Evolutionary conservation across 768 basidiomycete species (phyloP).

Genomic region (Termitomyces eurrhizus): DNA sequence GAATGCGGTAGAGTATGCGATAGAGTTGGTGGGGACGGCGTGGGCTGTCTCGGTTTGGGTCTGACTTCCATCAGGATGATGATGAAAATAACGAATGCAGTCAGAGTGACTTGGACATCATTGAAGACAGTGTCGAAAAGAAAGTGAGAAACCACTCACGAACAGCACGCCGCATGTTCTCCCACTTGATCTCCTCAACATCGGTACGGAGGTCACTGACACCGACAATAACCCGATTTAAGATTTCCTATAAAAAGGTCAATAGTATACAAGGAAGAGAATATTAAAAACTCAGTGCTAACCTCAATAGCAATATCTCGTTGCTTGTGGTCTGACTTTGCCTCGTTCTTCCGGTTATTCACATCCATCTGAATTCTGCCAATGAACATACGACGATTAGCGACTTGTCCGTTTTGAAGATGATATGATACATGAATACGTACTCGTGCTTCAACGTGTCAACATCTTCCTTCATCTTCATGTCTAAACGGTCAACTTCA

Average conservation of each 20-base stretch:
- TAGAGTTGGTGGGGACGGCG: conserved; percentile 15
- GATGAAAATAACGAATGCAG: conserved; percentile 64
- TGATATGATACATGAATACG: conserved; percentile 24
- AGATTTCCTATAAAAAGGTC: conserved; percentile 48
- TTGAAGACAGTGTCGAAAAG: conserved; percentile 2
- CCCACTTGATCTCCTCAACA: conserved; percentile 86
- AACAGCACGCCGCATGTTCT: conserved; percentile 83
- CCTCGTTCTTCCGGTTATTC: conserved; percentile 90
- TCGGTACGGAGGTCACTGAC: conserved; percentile 76
- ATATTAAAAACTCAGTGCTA: conserved; percentile 10
- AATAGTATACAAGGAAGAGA: neutral
- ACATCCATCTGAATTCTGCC: conserved; percentile 93
- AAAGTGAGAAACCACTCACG: conserved; percentile 38
- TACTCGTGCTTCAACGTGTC: conserved; percentile 90
- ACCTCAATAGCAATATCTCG: conserved; percentile 87
- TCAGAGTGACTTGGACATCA: conserved; percentile 47
- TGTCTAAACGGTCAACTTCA: conserved; percentile 81
- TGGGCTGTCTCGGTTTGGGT: conserved; percentile 33
- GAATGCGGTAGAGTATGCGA: conserved; percentile 22
- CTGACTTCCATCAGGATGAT: conserved; percentile 69
- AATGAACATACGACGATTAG: neutral
- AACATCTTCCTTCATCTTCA: conserved; percentile 93
- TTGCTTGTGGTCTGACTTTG: conserved; percentile 76
- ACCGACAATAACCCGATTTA: conserved; percentile 70
- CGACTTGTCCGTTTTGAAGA: neutral